Percentiles rank a stretch among this genome's conserved stretches.
phyloP scores from a whole-genome alignment of 1,284 basidiomycete genomes.

The Ustilago loliicola region DNA sequence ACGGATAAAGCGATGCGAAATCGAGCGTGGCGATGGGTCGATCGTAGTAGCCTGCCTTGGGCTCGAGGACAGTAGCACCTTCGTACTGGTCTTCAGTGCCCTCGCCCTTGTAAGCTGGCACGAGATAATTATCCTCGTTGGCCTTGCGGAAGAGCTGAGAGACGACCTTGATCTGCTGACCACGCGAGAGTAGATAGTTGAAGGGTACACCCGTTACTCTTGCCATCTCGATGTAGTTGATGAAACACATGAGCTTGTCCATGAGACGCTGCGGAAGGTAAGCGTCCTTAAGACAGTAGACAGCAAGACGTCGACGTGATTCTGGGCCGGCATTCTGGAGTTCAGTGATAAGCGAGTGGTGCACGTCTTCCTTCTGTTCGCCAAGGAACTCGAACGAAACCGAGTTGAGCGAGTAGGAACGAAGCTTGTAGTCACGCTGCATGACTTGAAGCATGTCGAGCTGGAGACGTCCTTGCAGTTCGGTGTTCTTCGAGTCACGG shows the following conservation, averaged over 20 bases:
- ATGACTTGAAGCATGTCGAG: slow-evolving; percentile 70
- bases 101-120: slow-evolving; percentile 68
- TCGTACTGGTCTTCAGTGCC: slow-evolving; percentile 70
- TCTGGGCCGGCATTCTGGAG: slow-evolving; percentile 69
- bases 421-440: slow-evolving; percentile 70
- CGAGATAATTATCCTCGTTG: slow-evolving; percentile 67
- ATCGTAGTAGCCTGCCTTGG: slow-evolving; percentile 70
- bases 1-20: slow-evolving; percentile 70
- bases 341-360: slow-evolving; percentile 69
- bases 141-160: slow-evolving; percentile 70
- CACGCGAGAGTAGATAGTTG: slow-evolving; percentile 69
- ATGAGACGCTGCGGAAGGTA: slow-evolving; percentile 69
- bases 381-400: slow-evolving; percentile 70
- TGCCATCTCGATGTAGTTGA: slow-evolving; percentile 71
- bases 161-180: slow-evolving; percentile 70
- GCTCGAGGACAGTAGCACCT: slow-evolving; percentile 69
- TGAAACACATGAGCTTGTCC: slow-evolving; percentile 71
- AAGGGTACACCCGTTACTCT: slow-evolving; percentile 70
- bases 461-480: slow-evolving; percentile 69
- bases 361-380: slow-evolving; percentile 70
- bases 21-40: slow-evolving; percentile 68
- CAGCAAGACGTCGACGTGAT: slow-evolving; percentile 66
- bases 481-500: slow-evolving; percentile 69
- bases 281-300: slow-evolving; percentile 70
- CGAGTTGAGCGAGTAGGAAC: slow-evolving; percentile 69